These are phyloP conservation scores for Termitomyces sp. DNA, from an alignment of 768 basidiomycete species.

Conservation along the genomic window DNA sequence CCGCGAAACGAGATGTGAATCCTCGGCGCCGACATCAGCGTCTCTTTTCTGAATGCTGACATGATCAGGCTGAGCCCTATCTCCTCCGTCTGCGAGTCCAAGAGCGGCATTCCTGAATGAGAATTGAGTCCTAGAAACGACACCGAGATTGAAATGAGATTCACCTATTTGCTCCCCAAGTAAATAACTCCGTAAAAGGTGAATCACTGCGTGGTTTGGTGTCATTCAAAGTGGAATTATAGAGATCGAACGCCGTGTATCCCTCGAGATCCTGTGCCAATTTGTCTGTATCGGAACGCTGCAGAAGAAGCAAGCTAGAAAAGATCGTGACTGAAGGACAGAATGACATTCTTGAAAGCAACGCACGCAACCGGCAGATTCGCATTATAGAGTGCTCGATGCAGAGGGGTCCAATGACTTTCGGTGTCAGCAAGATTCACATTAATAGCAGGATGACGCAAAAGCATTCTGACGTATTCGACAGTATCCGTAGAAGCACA, in stretches of 20 bases:
- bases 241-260: slow-evolving; percentile 89
- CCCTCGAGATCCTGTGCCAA: slow-evolving; percentile 81
- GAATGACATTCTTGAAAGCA: neutral
- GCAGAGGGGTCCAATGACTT: slow-evolving; percentile 88
- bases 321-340: neutral
- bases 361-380: slow-evolving; percentile 70
- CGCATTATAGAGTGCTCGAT: slow-evolving; percentile 79
- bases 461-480: slow-evolving; percentile 74
- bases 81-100: slow-evolving; percentile 78
- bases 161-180: slow-evolving; percentile 84
- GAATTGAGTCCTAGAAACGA: neutral
- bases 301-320: slow-evolving; percentile 67
- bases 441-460: slow-evolving; percentile 72
- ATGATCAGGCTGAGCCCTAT: slow-evolving; percentile 76
- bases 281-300: slow-evolving; percentile 68
- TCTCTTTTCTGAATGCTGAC: slow-evolving; percentile 49
- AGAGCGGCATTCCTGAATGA: slow-evolving; percentile 73
- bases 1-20: slow-evolving; percentile 34
- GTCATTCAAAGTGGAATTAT: slow-evolving; percentile 82
- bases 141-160: neutral
- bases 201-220: slow-evolving; percentile 51
- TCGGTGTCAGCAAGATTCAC: slow-evolving; percentile 81
- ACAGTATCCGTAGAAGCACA: slow-evolving; percentile 64
- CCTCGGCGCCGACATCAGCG: slow-evolving; percentile 19
- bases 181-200: slow-evolving; percentile 61